Conservation (phyloP, 352 stramenopile species). For the Globisporangium camurandrum region DNA sequence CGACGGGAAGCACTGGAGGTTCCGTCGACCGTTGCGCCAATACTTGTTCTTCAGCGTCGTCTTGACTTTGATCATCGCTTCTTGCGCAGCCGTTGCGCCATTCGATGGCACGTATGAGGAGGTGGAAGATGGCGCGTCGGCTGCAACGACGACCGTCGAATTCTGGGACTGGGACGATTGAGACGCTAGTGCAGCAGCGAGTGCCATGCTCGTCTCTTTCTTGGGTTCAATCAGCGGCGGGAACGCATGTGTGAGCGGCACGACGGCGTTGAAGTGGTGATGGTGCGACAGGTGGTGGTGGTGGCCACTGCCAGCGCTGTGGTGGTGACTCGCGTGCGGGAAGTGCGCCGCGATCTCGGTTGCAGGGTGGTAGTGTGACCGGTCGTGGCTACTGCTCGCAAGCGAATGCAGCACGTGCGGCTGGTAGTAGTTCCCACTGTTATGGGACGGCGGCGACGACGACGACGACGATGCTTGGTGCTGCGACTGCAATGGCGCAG, state of each 20-base stretch:
- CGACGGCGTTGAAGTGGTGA: constrained; percentile 10
- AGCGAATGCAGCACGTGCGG: constrained; percentile 3
- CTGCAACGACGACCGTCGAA: constrained; percentile 13
- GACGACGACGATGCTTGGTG: too few species aligned
- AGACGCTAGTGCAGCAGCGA: background rate
- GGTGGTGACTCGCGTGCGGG: constrained; percentile 17
- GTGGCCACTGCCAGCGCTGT: too few species aligned
- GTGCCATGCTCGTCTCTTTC: constrained; percentile 18
- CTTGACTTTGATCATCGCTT: constrained; percentile 86
- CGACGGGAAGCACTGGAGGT: constrained; percentile 85
- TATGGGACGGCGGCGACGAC: too few species aligned
- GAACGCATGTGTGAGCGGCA: constrained; percentile 44
- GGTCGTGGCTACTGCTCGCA: constrained; percentile 11
- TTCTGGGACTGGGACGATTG: too few species aligned
- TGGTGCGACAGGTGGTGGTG: background rate
- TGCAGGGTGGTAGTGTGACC: constrained; percentile 13
- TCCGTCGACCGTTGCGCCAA: constrained; percentile 86
- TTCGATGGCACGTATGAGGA: constrained; percentile 15
- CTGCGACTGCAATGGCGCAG: too few species aligned
- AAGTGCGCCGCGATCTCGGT: constrained; percentile 35
- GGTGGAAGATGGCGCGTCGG: constrained; percentile 24
- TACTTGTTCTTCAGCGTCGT: constrained; percentile 84
- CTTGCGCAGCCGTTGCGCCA: constrained; percentile 25
- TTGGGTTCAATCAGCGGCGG: constrained; percentile 48
- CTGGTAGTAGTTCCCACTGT: constrained; percentile 16